Conservation (phyloP, 2,329 filamentous ascomycete genomes). For the Neonectria ditissima region DNA sequence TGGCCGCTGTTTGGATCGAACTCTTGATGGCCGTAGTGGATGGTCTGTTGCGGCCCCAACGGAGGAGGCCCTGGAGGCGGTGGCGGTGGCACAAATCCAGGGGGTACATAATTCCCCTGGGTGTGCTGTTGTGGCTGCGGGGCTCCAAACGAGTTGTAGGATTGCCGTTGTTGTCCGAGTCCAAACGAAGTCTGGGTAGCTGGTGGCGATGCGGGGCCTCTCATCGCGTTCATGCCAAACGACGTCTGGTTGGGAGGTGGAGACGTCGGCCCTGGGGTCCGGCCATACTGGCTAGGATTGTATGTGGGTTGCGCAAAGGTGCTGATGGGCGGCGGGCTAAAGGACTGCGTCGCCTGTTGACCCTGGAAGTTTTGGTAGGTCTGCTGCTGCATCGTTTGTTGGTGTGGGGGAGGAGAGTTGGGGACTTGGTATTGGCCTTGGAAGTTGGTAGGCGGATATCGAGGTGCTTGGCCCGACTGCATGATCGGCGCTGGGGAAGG, state of each 20-base stretch:
- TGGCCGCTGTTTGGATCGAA: conserved; percentile 47
- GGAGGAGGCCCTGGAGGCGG: conserved; percentile 73
- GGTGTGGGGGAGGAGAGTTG: conserved; percentile 58
- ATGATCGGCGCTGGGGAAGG: conserved; percentile 60
- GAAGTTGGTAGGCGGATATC: conserved; percentile 67
- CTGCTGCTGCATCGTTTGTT: conserved; percentile 55
- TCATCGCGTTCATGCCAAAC: conserved; percentile 56
- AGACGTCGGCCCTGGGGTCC: conserved; percentile 68
- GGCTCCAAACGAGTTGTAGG: conserved; percentile 52
- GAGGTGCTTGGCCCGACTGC: conserved; percentile 58
- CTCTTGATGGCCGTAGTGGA: conserved; percentile 61
- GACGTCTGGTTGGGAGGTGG: conserved; percentile 72
- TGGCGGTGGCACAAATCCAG: conserved; percentile 72
- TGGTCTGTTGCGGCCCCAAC: conserved; percentile 71
- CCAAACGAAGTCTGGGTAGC: conserved; percentile 67
- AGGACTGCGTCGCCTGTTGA: conserved; percentile 39
- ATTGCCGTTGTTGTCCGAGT: conserved; percentile 54
- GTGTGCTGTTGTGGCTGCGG: conserved; percentile 55
- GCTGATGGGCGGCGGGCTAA: conserved; percentile 54
- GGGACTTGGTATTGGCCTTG: conserved; percentile 70
- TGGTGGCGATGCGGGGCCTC: conserved; percentile 64
- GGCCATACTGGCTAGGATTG: conserved; percentile 70
- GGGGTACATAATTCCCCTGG: conserved; percentile 61
- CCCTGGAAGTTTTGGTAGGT: conserved; percentile 57
- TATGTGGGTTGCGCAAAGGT: conserved; percentile 65